Evolutionary conservation across 257 asterid species (phyloP).

Genomic region (Solanum dulcamara): DNA sequence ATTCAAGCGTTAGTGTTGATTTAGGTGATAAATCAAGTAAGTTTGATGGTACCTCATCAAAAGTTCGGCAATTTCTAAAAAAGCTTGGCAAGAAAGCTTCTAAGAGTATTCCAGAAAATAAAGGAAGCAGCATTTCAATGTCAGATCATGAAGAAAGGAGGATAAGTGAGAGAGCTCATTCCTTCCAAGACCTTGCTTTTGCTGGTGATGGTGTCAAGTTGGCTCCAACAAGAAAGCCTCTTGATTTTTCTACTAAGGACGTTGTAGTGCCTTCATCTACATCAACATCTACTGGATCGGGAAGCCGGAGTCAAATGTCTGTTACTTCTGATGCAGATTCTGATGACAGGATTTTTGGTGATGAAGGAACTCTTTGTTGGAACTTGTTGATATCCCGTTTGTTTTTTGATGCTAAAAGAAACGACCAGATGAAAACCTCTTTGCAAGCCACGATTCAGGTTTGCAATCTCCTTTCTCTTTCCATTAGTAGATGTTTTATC

Average conservation of each 20-base stretch:
- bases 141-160: constrained; percentile 52
- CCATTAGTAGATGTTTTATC: not conserved
- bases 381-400: constrained; percentile 65
- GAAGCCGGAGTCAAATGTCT: constrained; percentile 27
- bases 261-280: constrained; percentile 25
- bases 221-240: constrained; percentile 34
- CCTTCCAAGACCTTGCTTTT: constrained; percentile 37
- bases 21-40: constrained; percentile 47
- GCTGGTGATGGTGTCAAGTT: constrained; percentile 20
- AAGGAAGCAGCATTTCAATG: constrained; percentile 23
- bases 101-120: constrained; percentile 49
- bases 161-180: constrained; percentile 26
- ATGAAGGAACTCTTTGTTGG: constrained; percentile 79
- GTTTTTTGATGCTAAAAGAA: constrained; percentile 83
- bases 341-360: constrained; percentile 34
- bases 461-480: constrained; percentile 13
- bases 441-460: constrained; percentile 74
- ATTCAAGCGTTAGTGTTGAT: constrained; percentile 29
- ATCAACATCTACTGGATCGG: constrained; percentile 28
- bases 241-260: constrained; percentile 26
- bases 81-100: constrained; percentile 69
- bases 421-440: constrained; percentile 33
- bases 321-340: constrained; percentile 43
- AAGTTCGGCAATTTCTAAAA: constrained; percentile 80
- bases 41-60: constrained; percentile 72